These are phyloP conservation scores for Psilocybe subaeruginosa DNA, from an alignment of 768 basidiomycete genomes.

Conservation along the genomic window DNA sequence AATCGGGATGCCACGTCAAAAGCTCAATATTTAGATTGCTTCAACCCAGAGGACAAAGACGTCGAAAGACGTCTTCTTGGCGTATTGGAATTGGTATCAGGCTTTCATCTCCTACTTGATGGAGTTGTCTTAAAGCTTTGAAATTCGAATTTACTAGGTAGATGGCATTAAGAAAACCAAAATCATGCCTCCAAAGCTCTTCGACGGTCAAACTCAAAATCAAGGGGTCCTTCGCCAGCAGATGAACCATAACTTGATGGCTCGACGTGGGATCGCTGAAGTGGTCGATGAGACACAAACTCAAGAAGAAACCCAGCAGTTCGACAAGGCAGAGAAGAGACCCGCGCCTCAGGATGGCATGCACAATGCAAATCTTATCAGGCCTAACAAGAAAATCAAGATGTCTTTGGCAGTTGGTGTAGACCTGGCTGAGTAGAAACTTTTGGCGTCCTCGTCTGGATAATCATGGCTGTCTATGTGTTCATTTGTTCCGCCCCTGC, in stretches of 20 bases:
- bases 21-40: constrained; percentile 65
- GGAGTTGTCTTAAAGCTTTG: constrained; percentile 5
- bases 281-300: constrained; percentile 32
- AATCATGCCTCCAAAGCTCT: not conserved
- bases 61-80: constrained; percentile 66
- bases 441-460: not conserved
- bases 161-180: not conserved
- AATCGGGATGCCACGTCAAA: constrained; percentile 47
- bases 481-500: too few relatives aligned
- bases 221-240: not conserved
- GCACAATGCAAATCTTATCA: constrained; percentile 26
- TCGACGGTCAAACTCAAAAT: not conserved
- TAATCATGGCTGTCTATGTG: too few relatives aligned
- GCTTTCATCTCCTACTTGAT: constrained; percentile 2
- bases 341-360: constrained; percentile 17
- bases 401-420: constrained; percentile 70
- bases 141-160: not conserved
- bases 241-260: not conserved
- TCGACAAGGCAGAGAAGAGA: constrained; percentile 13
- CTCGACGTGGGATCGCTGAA: constrained; percentile 16
- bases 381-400: constrained; percentile 64
- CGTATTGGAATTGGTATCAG: constrained; percentile 55
- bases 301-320: constrained; percentile 32
- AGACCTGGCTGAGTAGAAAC: constrained; percentile 70
- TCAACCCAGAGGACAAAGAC: constrained; percentile 55